Base-by-base conservation (phyloP, 1,284 basidiomycete genomes). In the Heterobasidion annosum region DNA sequence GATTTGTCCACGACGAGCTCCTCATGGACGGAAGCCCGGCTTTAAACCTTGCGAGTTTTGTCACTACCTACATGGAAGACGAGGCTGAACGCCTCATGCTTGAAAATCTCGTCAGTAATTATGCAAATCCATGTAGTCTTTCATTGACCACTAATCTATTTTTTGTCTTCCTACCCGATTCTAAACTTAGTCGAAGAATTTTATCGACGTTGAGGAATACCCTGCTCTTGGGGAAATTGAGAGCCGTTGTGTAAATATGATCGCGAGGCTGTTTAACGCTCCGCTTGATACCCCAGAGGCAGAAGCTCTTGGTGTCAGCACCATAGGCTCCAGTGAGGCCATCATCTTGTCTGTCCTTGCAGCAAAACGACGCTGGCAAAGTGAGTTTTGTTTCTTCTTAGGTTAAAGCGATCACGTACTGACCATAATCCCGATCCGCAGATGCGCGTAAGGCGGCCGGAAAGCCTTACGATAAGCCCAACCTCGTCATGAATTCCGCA, bases 331-430 rank as follows among this genome's bases (percentile, higher is more conserved):
- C 1, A 85, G 73, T 13, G 85, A 88, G 65, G 85, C 85, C 2
- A 87, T 90, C 68, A 83, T 86, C 80, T 79, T 88, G 13, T 85
- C 81, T 13, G 86, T 85, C 43, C 71, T 90, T 2, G 83, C 87
- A 1, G 75, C 88, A 70, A 90, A 90, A 70, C 82, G 82, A 65
- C 73, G 76, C 45, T 90, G 87, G 87, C 86, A 90, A 19, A 47
- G 45, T 47, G 16, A 47, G 45, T 4, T 18, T 47, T 9, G 16
- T 9, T 19, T 47, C 45, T 16, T 3, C 10, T 15, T 32, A 47
- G n/a, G 12, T 40, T n/a, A 25, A 25, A 25, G 25, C 25, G 25
- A 25, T 40, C 37, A 40, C 37, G n/a, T 40, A 25, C 16, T 43
- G 6, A 16, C 10, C 10, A 18, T 25, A 19, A 25, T 7, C 8